phyloP scores from a whole-genome alignment of 1,284 basidiomycete species.

The Apiotrichum sp. region DNA sequence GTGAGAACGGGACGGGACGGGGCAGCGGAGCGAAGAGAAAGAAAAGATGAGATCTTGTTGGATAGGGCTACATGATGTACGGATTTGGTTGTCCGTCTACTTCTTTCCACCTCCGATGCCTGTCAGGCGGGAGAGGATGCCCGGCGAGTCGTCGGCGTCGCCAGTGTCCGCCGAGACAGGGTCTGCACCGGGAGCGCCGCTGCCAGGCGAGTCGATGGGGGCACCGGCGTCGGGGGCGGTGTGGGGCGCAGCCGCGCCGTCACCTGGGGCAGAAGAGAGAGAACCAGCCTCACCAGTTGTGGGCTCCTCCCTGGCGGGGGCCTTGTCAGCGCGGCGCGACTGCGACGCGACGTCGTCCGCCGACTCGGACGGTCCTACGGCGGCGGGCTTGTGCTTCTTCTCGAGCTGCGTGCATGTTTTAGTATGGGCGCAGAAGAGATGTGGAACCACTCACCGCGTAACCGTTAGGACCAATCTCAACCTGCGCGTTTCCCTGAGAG shows the following conservation, averaged over 20 bases:
- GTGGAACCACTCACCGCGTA: slow-evolving; percentile 70
- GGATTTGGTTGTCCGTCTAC: too few relatives aligned
- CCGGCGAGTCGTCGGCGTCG: neutral
- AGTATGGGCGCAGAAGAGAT: too few relatives aligned
- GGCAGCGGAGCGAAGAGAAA: too few relatives aligned
- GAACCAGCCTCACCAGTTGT: slow-evolving; percentile 40
- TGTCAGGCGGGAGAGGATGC: neutral
- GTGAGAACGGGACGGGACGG: too few relatives aligned
- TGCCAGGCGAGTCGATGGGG: neutral
- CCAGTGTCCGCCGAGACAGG: neutral
- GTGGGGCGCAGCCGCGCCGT: neutral
- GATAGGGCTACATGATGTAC: too few relatives aligned
- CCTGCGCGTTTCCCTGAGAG: slow-evolving; percentile 40
- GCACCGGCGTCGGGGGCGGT: neutral
- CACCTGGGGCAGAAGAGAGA: neutral
- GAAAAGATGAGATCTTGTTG: too few relatives aligned
- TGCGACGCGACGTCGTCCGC: slow-evolving; percentile 7
- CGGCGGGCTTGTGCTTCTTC: slow-evolving; percentile 19
- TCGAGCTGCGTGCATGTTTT: slow-evolving; percentile 20
- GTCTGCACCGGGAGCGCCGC: neutral
- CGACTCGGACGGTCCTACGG: slow-evolving; percentile 13
- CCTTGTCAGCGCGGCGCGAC: slow-evolving; percentile 43
- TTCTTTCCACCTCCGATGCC: neutral
- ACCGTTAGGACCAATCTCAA: slow-evolving; percentile 60
- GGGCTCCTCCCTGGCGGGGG: slow-evolving; percentile 39